phyloP scores from a whole-genome alignment of 176 grass and related monocot genomes.

The Musa beccarii region DNA sequence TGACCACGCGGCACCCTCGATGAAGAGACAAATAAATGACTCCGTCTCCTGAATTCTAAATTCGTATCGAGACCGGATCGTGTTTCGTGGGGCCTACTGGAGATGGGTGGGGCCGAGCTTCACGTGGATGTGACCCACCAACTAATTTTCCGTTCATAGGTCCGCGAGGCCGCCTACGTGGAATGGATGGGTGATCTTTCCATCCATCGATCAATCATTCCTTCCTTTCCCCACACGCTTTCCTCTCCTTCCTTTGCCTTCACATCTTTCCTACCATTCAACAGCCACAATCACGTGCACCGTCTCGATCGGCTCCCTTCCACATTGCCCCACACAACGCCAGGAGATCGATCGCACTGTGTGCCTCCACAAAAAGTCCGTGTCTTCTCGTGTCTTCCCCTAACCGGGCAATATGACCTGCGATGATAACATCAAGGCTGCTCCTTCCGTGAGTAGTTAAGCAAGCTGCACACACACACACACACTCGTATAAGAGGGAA shows the following conservation, averaged over 20 bases:
- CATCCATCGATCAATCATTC: not conserved
- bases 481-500: not conserved
- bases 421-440: too few species aligned
- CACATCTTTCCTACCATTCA: not conserved
- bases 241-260: not conserved
- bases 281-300: slow-evolving; percentile 2
- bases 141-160: too few species aligned
- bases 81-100: too few species aligned
- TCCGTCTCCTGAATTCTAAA: too few species aligned
- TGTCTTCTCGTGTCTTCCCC: slow-evolving; percentile 2
- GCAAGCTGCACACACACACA: not conserved
- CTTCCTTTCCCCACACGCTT: not conserved
- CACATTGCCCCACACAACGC: not conserved
- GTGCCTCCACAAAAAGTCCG: not conserved
- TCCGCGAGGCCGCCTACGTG: too few species aligned
- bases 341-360: not conserved
- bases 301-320: not conserved
- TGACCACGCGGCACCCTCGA: too few species aligned
- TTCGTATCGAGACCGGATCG: too few species aligned
- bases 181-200: not conserved
- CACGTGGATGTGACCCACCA: too few species aligned
- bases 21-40: too few species aligned
- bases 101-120: too few species aligned
- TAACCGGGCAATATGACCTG: too few species aligned
- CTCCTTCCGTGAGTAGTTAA: too few species aligned